Conservation (phyloP, 257 asterid genomes). For the Solanum boliviense region DNA sequence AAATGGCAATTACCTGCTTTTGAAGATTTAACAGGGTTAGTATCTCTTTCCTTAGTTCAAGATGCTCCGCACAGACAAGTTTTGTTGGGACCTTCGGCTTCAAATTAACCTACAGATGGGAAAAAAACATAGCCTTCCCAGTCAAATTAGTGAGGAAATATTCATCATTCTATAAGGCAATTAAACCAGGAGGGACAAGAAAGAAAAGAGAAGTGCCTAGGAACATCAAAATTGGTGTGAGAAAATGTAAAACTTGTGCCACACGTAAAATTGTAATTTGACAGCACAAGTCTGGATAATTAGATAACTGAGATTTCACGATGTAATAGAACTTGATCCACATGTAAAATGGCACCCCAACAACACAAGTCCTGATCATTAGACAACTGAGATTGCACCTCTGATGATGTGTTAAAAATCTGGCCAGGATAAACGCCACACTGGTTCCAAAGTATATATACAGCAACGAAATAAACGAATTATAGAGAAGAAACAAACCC, state of each 20-base stretch:
- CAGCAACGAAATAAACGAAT: not conserved
- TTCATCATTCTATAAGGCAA: not conserved
- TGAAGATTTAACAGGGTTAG: slow-evolving; percentile 79
- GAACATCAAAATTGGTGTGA: not conserved
- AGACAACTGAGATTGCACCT: not conserved
- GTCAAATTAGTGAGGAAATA: slow-evolving; percentile 1
- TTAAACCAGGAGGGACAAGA: not conserved
- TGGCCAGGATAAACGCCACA: not conserved
- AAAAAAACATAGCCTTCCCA: not conserved
- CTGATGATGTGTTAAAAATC: not conserved
- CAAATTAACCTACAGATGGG: slow-evolving; percentile 61
- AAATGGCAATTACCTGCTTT: slow-evolving; percentile 52
- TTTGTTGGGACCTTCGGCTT: slow-evolving; percentile 96
- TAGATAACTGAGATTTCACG: not conserved
- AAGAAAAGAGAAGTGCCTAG: not conserved
- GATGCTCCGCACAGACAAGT: slow-evolving; percentile 90
- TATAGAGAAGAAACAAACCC: slow-evolving; percentile 51
- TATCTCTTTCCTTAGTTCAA: slow-evolving; percentile 92
- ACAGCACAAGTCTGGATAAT: not conserved
- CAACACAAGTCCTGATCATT: not conserved
- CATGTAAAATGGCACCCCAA: not conserved
- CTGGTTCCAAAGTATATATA: not conserved
- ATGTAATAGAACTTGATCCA: not conserved
- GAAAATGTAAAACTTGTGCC: not conserved
- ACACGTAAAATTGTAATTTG: not conserved